These are phyloP conservation scores for Kitagawia praeruptora DNA, from an alignment of 129 eudicot species.

Conservation along the genomic window DNA sequence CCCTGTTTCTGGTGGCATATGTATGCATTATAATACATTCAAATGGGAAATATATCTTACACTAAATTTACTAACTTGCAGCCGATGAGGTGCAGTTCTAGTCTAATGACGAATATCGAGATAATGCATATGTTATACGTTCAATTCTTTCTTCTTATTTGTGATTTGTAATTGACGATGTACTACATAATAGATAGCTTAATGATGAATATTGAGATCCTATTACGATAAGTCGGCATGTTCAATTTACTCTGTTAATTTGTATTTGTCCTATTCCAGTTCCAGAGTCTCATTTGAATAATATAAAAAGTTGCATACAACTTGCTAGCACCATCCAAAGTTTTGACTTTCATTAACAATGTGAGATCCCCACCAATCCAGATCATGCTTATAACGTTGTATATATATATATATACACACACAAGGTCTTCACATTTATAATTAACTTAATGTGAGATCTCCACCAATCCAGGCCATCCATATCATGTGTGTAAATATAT, in stretches of 20 bases:
- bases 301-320: neutral
- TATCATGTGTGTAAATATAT: neutral
- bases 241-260: too few relatives aligned
- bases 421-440: neutral
- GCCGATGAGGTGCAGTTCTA: too few relatives aligned
- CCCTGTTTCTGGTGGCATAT: neutral
- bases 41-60: neutral
- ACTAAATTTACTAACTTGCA: neutral
- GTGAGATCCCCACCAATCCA: conserved; percentile 2
- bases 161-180: too few relatives aligned
- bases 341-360: neutral
- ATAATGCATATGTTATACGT: too few relatives aligned
- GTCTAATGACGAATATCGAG: too few relatives aligned
- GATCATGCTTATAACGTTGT: neutral
- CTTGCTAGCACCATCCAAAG: neutral
- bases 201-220: too few relatives aligned
- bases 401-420: too few relatives aligned
- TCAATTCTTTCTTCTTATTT: too few relatives aligned
- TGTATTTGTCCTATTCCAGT: too few relatives aligned
- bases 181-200: too few relatives aligned
- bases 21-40: neutral
- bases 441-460: neutral
- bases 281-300: neutral
- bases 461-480: conserved; percentile 3
- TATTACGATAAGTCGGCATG: too few relatives aligned